Evolutionary conservation across 257 asterid species (phyloP).

Genomic region (Rubia yunnanensis): DNA sequence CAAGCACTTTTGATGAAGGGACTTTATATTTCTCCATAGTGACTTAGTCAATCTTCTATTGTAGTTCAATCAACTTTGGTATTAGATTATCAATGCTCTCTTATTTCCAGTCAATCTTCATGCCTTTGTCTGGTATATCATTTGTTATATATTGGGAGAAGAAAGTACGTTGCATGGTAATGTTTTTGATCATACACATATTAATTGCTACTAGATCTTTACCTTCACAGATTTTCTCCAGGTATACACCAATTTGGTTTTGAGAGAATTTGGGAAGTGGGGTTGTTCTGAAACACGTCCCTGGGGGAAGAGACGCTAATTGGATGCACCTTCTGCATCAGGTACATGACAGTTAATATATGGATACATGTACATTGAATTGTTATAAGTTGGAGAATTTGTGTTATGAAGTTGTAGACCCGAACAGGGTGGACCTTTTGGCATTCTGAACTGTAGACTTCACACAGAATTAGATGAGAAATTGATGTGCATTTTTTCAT

Average conservation of each 20-base stretch:
- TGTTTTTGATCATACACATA: background rate
- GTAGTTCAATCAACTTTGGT: background rate
- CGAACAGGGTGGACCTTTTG: background rate
- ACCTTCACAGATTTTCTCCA: conserved; percentile 61
- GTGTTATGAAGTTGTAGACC: background rate
- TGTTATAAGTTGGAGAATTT: background rate
- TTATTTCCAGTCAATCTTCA: background rate
- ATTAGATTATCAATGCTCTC: background rate
- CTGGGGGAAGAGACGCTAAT: conserved; percentile 93
- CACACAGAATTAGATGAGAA: background rate
- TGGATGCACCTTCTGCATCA: conserved; percentile 97
- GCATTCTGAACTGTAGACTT: background rate
- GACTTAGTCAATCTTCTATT: background rate
- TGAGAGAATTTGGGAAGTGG: conserved; percentile 96
- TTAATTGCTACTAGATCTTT: conserved; percentile 2
- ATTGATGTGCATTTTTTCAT: background rate
- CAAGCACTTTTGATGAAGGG: too few relatives aligned
- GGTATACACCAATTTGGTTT: conserved; percentile 79
- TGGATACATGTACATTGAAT: background rate
- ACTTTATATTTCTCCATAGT: background rate
- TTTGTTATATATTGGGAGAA: background rate
- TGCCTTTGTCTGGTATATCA: background rate
- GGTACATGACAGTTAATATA: too few relatives aligned
- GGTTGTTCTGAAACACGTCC: conserved; percentile 74
- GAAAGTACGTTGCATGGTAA: background rate